A percentile compares a stretch with the other conserved stretches of the same genome.
These are phyloP conservation scores for Ogataea haglerorum DNA, from an alignment of 805 yeast species.

Conservation along the genomic window DNA sequence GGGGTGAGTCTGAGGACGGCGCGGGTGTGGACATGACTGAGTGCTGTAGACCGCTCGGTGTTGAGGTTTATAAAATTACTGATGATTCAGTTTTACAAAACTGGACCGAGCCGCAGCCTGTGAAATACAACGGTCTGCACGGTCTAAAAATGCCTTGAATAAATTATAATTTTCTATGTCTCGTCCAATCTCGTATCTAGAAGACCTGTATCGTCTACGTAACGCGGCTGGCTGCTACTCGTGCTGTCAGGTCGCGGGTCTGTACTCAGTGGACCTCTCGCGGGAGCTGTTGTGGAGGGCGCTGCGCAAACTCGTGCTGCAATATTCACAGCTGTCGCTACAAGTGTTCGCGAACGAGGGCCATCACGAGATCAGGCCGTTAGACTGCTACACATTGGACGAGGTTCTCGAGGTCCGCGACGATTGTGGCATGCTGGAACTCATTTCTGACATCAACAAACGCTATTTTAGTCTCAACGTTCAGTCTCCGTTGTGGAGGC, in stretches of 20 bases:
- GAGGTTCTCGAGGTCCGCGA: conserved; percentile 20
- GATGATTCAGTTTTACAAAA: conserved; percentile 42
- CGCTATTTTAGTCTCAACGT: conserved; percentile 3
- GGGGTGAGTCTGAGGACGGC: conserved; percentile 58
- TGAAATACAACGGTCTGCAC: conserved; percentile 54
- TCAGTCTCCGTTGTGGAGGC: conserved; percentile 23
- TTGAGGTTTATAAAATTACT: conserved; percentile 55
- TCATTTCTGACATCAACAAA: conserved; percentile 5
- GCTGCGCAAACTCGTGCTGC: conserved; percentile 13
- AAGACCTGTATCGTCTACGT: conserved; percentile 11
- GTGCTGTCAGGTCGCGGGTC: conserved; percentile 14
- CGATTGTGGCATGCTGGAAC: conserved; percentile 5
- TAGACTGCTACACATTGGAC: conserved; percentile 8
- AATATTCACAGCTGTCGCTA: conserved; percentile 20
- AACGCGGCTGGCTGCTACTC: conserved; percentile 1
- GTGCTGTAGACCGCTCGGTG: conserved; percentile 60
- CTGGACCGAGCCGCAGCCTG: conserved; percentile 52
- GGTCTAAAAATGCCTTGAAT: conserved; percentile 37
- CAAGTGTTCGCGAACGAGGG: conserved; percentile 5
- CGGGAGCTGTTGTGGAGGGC: conserved; percentile 9
- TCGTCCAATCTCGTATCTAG: conserved; percentile 9
- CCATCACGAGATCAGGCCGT: conserved; percentile 1
- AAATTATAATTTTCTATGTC: neutral
- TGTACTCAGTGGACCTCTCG: conserved; percentile 13
- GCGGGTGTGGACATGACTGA: conserved; percentile 51